A percentile compares a stretch with the other conserved stretches of the same genome.
phyloP scores from a whole-genome alignment of 169 alveolate species.

The Perkinsus marinus region DNA sequence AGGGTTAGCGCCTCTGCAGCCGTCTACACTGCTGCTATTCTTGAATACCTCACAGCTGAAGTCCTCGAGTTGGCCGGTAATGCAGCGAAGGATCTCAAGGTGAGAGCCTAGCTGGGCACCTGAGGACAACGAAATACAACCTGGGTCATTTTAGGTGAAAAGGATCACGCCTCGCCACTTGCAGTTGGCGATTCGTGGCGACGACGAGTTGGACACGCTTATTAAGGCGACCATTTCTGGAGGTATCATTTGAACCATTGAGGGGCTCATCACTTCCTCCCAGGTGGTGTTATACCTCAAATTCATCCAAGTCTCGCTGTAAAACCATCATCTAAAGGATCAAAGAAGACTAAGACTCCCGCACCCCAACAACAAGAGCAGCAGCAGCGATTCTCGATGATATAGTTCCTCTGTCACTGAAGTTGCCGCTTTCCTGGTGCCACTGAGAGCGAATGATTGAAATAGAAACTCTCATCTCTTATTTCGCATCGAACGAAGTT shows the following conservation, averaged over 20 bases:
- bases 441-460: too few species aligned
- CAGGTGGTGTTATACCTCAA: conserved; percentile 93
- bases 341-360: neutral
- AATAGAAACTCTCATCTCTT: too few species aligned
- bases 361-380: conserved; percentile 23
- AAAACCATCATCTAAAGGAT: conserved; percentile 33
- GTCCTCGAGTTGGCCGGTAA: conserved; percentile 97
- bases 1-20: conserved; percentile 98
- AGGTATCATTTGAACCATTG: too few species aligned
- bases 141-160: conserved; percentile 26
- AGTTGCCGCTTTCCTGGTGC: too few species aligned
- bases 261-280: too few species aligned
- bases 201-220: conserved; percentile 85
- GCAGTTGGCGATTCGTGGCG: conserved; percentile 86
- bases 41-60: conserved; percentile 95
- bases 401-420: too few species aligned
- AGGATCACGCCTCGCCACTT: conserved; percentile 89
- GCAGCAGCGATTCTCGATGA: neutral
- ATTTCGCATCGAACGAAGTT: too few species aligned
- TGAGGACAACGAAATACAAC: neutral
- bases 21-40: conserved; percentile 91
- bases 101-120: neutral
- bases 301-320: conserved; percentile 51
- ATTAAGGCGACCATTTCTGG: conserved; percentile 94
- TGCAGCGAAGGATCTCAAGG: conserved; percentile 90